Evolutionary conservation across 2,329 filamentous ascomycete species (phyloP).

Genomic region (Keithomyces neogunnii): DNA sequence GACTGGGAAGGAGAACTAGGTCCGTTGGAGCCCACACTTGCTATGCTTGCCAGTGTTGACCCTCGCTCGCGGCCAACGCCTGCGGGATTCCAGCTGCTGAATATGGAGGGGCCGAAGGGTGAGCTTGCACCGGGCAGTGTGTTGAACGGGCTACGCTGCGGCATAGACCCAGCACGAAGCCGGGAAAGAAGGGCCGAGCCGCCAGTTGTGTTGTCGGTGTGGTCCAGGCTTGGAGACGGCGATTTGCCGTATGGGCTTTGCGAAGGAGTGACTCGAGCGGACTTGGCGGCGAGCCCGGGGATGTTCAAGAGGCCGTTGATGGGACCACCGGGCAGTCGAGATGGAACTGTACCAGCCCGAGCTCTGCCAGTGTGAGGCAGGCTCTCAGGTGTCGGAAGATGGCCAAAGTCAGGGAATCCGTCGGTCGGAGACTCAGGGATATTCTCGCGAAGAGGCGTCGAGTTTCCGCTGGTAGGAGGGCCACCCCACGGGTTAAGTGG

Average conservation of each 20-base stretch:
- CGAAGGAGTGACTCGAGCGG: slow-evolving; percentile 76
- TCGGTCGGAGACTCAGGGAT: slow-evolving; percentile 96
- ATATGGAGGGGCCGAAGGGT: slow-evolving; percentile 84
- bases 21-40: slow-evolving; percentile 85
- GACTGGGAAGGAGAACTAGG: slow-evolving; percentile 82
- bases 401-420: slow-evolving; percentile 85
- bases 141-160: slow-evolving; percentile 67
- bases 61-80: slow-evolving; percentile 66
- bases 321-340: slow-evolving; percentile 73
- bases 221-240: slow-evolving; percentile 45
- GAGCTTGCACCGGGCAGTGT: slow-evolving; percentile 46
- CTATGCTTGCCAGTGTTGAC: slow-evolving; percentile 71
- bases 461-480: slow-evolving; percentile 91
- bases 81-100: slow-evolving; percentile 73
- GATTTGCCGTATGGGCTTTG: slow-evolving; percentile 75
- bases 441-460: slow-evolving; percentile 90
- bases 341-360: slow-evolving; percentile 92
- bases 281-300: slow-evolving; percentile 59
- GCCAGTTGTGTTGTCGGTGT: slow-evolving; percentile 36
- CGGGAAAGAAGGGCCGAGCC: slow-evolving; percentile 74
- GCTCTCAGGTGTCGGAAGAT: slow-evolving; percentile 57
- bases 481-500: slow-evolving; percentile 79
- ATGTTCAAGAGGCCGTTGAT: slow-evolving; percentile 50
- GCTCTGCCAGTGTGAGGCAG: slow-evolving; percentile 67
- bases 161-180: slow-evolving; percentile 87